Percentiles rank a stretch among this genome's conserved stretches.
phyloP scores from a whole-genome alignment of 768 basidiomycete genomes.

The Trametes punicea region DNA sequence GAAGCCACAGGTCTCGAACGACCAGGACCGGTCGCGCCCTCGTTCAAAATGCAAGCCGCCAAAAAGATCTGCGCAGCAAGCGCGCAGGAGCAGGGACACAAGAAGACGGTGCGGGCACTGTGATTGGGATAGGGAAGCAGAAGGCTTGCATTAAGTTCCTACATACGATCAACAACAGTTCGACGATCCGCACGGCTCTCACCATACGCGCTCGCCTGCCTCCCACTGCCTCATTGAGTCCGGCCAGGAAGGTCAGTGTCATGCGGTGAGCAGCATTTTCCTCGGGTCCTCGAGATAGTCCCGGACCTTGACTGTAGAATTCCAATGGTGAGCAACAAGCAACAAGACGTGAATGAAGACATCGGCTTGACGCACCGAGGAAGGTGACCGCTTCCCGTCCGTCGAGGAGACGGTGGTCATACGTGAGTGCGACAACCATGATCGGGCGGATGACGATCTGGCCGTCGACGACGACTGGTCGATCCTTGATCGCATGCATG shows the following conservation, averaged over 20 bases:
- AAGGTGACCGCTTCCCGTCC: slow-evolving; percentile 96
- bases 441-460: slow-evolving; percentile 96
- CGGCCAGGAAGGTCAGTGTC: background rate
- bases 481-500: slow-evolving; percentile 95
- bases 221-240: background rate
- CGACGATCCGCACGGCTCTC: slow-evolving; percentile 1
- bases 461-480: slow-evolving; percentile 85
- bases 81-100: background rate
- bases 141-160: background rate
- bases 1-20: background rate
- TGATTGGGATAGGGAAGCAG: background rate
- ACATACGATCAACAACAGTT: slow-evolving; percentile 2
- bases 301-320: slow-evolving; percentile 71
- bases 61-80: background rate
- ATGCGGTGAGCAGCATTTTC: slow-evolving; percentile 72
- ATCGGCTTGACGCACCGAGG: slow-evolving; percentile 69
- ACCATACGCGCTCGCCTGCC: background rate
- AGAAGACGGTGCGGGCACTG: background rate
- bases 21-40: background rate
- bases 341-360: background rate
- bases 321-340: background rate
- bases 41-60: too few species aligned
- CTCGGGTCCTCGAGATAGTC: slow-evolving; percentile 95
- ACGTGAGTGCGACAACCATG: slow-evolving; percentile 92
- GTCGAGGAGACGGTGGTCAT: slow-evolving; percentile 94